Percentiles rank a stretch among this genome's conserved stretches.
Conservation (phyloP, 2,329 filamentous ascomycete genomes). For the Diaporthe citri region DNA sequence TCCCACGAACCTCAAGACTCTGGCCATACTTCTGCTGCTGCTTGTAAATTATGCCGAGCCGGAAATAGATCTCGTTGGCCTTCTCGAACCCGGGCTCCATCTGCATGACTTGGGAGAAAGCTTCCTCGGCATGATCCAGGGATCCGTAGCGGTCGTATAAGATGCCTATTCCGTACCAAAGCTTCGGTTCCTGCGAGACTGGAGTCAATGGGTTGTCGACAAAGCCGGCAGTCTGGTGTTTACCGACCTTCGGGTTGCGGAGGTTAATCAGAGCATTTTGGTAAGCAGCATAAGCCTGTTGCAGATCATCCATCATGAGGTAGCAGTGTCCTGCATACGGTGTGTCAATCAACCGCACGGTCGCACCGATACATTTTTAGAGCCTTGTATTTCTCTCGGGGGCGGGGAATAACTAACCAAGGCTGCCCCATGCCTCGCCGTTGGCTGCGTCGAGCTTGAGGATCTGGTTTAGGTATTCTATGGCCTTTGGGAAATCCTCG, state of each 20-base stretch:
- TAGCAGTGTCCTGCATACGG: slow-evolving; percentile 85
- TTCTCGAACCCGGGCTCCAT: slow-evolving; percentile 99
- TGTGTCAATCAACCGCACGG: slow-evolving; percentile 44
- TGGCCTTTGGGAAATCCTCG: slow-evolving; percentile 93
- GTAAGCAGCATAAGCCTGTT: slow-evolving; percentile 96
- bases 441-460: slow-evolving; percentile 90
- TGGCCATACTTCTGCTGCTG: slow-evolving; percentile 94
- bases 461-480: slow-evolving; percentile 92
- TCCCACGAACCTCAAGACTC: slow-evolving; percentile 82
- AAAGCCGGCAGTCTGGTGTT: neutral
- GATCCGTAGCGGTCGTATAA: slow-evolving; percentile 97
- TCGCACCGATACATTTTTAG: neutral
- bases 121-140: slow-evolving; percentile 96
- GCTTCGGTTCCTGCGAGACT: slow-evolving; percentile 81
- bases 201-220: slow-evolving; percentile 24
- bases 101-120: slow-evolving; percentile 98
- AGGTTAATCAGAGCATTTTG: slow-evolving; percentile 95
- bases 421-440: slow-evolving; percentile 95
- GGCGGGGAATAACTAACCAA: slow-evolving; percentile 68
- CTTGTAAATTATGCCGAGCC: slow-evolving; percentile 99
- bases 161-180: slow-evolving; percentile 99
- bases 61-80: slow-evolving; percentile 98
- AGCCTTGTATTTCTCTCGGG: slow-evolving; percentile 44
- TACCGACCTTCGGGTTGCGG: slow-evolving; percentile 86
- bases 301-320: slow-evolving; percentile 97